phyloP scores from a whole-genome alignment of 306 rosid genomes.

The Gillenia trifoliata region DNA sequence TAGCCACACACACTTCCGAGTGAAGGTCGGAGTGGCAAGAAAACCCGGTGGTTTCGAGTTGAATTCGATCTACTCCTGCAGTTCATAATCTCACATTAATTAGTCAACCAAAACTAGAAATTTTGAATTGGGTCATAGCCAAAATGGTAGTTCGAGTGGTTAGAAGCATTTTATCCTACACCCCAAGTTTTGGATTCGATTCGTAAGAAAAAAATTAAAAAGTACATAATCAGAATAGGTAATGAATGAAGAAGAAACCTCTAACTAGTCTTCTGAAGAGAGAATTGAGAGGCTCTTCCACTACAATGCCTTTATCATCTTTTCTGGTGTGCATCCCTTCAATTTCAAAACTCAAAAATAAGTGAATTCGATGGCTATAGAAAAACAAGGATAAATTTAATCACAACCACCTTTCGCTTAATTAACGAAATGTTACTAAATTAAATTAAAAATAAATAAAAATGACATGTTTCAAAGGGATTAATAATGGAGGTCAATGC shows the following conservation, averaged over 20 bases:
- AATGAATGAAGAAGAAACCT: constrained; percentile 12
- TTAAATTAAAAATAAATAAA: background rate
- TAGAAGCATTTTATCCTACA: too few species aligned
- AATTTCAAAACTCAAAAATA: background rate
- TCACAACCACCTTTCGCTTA: background rate
- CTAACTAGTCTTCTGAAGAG: constrained; percentile 24
- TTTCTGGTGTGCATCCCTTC: constrained; percentile 20
- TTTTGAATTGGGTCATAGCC: background rate
- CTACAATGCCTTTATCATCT: background rate
- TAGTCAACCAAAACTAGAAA: background rate
- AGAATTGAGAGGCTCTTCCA: constrained; percentile 12
- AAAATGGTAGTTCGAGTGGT: too few species aligned
- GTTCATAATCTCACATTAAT: background rate
- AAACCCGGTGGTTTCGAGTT: constrained; percentile 21
- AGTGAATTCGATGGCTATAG: background rate
- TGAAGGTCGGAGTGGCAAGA: constrained; percentile 32
- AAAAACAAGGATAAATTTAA: background rate
- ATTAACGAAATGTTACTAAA: background rate
- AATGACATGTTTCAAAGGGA: constrained; percentile 10
- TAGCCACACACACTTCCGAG: constrained; percentile 22
- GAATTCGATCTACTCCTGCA: constrained; percentile 25
- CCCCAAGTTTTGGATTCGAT: too few species aligned
- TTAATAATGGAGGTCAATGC: background rate
- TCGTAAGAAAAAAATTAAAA: too few species aligned
- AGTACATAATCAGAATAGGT: too few species aligned